Evolutionary conservation across 2,329 filamentous ascomycete genomes (phyloP).

Genomic region (Truncatella angustata): DNA sequence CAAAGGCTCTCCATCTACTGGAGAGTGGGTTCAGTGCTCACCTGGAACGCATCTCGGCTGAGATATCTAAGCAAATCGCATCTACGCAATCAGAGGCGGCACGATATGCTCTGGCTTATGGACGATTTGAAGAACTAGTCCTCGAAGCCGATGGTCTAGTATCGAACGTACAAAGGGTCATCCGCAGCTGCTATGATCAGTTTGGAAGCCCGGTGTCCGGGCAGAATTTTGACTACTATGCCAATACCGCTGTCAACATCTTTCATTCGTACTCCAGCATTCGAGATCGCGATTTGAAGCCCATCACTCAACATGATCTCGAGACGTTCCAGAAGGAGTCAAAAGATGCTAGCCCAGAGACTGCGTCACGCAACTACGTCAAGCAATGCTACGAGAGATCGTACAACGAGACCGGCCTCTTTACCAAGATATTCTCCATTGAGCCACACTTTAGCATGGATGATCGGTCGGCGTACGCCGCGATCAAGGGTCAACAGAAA

Average conservation of each 20-base stretch:
- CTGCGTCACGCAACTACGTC: slow-evolving; percentile 55
- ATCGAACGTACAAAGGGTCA: slow-evolving; percentile 53
- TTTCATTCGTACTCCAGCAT: slow-evolving; percentile 52
- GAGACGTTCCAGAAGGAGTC: slow-evolving; percentile 53
- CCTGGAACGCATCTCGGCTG: slow-evolving; percentile 51
- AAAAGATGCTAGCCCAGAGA: slow-evolving; percentile 49
- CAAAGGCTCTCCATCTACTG: slow-evolving; percentile 61
- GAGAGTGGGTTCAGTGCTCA: slow-evolving; percentile 55
- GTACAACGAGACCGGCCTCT: slow-evolving; percentile 52
- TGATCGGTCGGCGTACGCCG: slow-evolving; percentile 48
- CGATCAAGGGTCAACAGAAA: slow-evolving; percentile 48
- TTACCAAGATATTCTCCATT: slow-evolving; percentile 54
- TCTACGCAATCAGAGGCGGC: slow-evolving; percentile 58
- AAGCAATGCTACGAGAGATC: slow-evolving; percentile 60
- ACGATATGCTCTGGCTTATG: slow-evolving; percentile 58
- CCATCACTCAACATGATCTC: slow-evolving; percentile 52
- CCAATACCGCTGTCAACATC: slow-evolving; percentile 52
- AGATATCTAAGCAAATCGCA: slow-evolving; percentile 53
- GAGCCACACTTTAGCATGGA: slow-evolving; percentile 52
- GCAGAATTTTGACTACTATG: slow-evolving; percentile 50
- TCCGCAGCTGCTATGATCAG: slow-evolving; percentile 50
- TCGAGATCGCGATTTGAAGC: slow-evolving; percentile 52
- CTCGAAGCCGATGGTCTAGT: slow-evolving; percentile 55
- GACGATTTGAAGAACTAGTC: slow-evolving; percentile 58
- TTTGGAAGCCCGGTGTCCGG: slow-evolving; percentile 44